Evolutionary conservation across 2,329 filamentous ascomycete genomes (phyloP).

Genomic region (Cadophora sp.): DNA sequence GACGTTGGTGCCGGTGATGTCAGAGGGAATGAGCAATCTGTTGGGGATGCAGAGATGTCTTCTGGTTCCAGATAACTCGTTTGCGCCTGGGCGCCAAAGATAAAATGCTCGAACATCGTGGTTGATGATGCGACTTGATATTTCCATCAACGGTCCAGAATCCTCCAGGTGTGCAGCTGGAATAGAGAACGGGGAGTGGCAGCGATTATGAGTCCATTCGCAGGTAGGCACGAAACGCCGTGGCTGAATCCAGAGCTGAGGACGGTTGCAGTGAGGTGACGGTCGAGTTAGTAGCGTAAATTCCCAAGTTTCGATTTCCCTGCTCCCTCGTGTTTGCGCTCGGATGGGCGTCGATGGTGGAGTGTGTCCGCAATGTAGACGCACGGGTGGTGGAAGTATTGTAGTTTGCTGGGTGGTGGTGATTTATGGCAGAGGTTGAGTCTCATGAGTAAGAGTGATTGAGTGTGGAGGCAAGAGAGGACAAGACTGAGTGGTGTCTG

Average conservation of each 20-base stretch:
- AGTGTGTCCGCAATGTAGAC: not conserved
- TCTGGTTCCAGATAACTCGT: slow-evolving; percentile 12
- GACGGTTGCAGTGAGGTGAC: slow-evolving; percentile 7
- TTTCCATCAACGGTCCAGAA: slow-evolving; percentile 11
- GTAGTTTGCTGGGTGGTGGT: not conserved
- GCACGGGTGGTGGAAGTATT: not conserved
- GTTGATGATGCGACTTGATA: slow-evolving; percentile 13
- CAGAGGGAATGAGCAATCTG: slow-evolving; percentile 37
- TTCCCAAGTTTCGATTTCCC: slow-evolving; percentile 5
- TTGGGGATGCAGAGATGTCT: slow-evolving; percentile 35
- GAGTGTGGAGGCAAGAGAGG: slow-evolving; percentile 2
- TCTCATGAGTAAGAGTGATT: not conserved
- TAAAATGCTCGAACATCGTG: slow-evolving; percentile 42
- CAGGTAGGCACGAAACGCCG: slow-evolving; percentile 29
- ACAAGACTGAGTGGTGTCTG: slow-evolving; percentile 6
- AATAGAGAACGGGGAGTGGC: slow-evolving; percentile 16
- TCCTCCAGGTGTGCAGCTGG: slow-evolving; percentile 1
- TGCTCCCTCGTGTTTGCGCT: slow-evolving; percentile 9
- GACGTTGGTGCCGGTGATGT: slow-evolving; percentile 20
- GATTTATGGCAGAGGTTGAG: not conserved
- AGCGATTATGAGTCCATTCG: slow-evolving; percentile 34
- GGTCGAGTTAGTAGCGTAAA: slow-evolving; percentile 18
- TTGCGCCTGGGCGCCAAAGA: slow-evolving; percentile 37
- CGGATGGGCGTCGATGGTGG: slow-evolving; percentile 7
- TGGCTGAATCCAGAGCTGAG: slow-evolving; percentile 31